Conservation (phyloP, 345 rosid genomes). For the Aurinia saxatilis region DNA sequence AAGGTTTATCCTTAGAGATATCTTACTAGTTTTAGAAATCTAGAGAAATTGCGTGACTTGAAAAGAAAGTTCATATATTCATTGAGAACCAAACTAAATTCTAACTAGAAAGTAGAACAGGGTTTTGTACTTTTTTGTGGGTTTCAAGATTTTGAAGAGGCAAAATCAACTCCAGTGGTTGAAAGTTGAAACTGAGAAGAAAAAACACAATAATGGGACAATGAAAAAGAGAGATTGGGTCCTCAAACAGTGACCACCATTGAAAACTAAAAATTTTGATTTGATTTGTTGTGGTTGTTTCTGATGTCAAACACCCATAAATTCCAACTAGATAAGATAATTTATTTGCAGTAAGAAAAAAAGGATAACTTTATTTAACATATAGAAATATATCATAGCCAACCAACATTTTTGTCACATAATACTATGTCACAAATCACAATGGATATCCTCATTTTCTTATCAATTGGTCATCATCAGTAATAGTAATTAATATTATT, state of each 20-base stretch:
- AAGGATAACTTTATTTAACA: background rate
- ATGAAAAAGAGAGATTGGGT: background rate
- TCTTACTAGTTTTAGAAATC: too few relatives aligned
- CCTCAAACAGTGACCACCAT: background rate
- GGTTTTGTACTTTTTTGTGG: background rate
- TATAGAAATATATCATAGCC: background rate
- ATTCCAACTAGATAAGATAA: slow-evolving; percentile 4
- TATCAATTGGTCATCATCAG: too few relatives aligned
- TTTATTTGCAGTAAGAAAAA: background rate
- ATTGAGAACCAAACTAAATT: background rate
- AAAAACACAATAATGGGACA: background rate
- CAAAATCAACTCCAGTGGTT: slow-evolving; percentile 3
- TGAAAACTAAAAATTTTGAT: background rate
- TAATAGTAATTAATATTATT: too few relatives aligned
- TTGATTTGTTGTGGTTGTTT: background rate
- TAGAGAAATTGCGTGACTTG: background rate
- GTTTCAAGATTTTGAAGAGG: background rate
- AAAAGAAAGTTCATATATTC: background rate
- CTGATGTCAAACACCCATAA: background rate
- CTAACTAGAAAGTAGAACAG: background rate
- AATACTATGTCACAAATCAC: too few relatives aligned
- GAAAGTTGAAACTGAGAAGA: background rate
- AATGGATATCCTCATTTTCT: too few relatives aligned
- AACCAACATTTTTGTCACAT: background rate
- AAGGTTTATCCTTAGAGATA: too few relatives aligned